These are phyloP conservation scores for Phtheirospermum japonicum DNA, from an alignment of 257 asterid genomes.

Conservation along the genomic window DNA sequence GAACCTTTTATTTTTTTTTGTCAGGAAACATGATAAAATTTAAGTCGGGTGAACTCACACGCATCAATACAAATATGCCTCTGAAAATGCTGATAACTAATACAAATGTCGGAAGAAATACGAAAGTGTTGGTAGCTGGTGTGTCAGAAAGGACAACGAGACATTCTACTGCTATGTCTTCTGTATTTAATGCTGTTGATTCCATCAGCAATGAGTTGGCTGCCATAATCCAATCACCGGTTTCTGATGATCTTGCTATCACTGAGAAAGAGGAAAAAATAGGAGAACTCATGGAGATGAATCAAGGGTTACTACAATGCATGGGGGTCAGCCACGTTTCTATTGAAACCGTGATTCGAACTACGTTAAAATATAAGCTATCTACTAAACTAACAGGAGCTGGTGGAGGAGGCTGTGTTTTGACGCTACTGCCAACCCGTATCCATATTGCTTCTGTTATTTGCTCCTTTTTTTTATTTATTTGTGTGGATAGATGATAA, in stretches of 20 bases:
- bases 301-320: constrained; percentile 89
- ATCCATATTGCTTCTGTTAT: constrained; percentile 51
- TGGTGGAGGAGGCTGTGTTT: constrained; percentile 98
- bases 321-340: constrained; percentile 97
- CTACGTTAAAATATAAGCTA: constrained; percentile 73
- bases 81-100: constrained; percentile 91
- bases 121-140: constrained; percentile 77
- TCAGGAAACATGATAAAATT: constrained; percentile 95
- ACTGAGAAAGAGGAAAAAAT: constrained; percentile 90
- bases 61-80: constrained; percentile 89
- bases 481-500: neutral
- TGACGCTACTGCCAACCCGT: constrained; percentile 86
- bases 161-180: constrained; percentile 77
- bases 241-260: constrained; percentile 76
- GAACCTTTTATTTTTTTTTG: constrained; percentile 13
- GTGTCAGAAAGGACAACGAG: constrained; percentile 76
- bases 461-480: neutral
- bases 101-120: constrained; percentile 89
- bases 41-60: constrained; percentile 72
- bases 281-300: constrained; percentile 90
- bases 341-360: constrained; percentile 74
- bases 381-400: constrained; percentile 94
- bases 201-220: constrained; percentile 84
- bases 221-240: constrained; percentile 74
- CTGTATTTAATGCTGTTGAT: constrained; percentile 83